A percentile compares a stretch with the other conserved stretches of the same genome.
These are phyloP conservation scores for Plasmodium billcollinsi DNA, from an alignment of 169 alveolate genomes.

Conservation along the genomic window DNA sequence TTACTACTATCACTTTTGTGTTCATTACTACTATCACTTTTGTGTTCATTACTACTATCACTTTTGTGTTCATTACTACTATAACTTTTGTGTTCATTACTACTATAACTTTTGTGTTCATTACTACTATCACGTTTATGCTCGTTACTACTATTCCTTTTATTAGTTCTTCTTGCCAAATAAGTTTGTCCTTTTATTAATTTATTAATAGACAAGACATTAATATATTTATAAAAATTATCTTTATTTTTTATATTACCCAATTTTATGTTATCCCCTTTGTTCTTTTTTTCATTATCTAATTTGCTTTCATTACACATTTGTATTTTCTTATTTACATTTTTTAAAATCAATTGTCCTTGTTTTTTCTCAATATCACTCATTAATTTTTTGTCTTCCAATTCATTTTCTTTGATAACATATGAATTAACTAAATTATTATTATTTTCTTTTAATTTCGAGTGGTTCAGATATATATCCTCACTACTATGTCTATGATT, in stretches of 20 bases:
- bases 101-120: background rate
- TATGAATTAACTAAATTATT: no score
- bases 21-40: background rate
- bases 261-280: background rate
- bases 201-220: constrained; percentile 6
- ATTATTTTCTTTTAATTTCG: no score
- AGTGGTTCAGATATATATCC: no score
- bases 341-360: background rate
- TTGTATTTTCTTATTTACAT: background rate
- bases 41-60: background rate
- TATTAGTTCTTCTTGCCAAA: background rate
- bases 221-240: background rate
- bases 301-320: no score
- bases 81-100: background rate
- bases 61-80: background rate
- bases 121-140: background rate
- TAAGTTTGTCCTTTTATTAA: background rate
- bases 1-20: background rate
- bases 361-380: background rate
- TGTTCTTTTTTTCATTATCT: no score
- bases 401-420: no score
- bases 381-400: background rate
- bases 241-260: background rate
- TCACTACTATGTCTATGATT: no score
- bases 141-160: background rate